phyloP scores from a whole-genome alignment of 192 early-diverging fungal species.

The Rhizoclosmatium globosum region DNA sequence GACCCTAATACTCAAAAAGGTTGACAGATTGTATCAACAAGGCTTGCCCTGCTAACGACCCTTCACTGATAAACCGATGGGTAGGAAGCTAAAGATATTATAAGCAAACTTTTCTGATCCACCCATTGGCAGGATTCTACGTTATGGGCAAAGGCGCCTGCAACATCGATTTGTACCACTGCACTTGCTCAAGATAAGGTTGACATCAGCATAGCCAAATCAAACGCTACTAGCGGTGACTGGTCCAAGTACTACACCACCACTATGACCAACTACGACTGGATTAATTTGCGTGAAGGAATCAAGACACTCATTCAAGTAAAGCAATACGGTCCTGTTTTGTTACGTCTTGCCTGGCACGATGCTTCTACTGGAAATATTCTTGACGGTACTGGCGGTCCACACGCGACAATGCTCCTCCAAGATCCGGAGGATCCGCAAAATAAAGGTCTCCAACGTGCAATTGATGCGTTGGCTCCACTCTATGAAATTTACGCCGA shows the following conservation, averaged over 20 bases:
- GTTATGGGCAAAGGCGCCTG: no score
- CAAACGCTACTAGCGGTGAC: neutral
- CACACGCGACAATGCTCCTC: neutral
- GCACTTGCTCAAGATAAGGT: no score
- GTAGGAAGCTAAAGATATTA: no score
- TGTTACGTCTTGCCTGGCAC: slow-evolving; percentile 8
- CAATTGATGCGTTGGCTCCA: neutral
- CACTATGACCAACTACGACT: neutral
- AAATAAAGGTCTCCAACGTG: neutral
- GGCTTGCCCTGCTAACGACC: no score
- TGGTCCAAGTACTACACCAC: neutral
- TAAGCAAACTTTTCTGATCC: no score
- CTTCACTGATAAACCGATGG: no score
- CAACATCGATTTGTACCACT: no score
- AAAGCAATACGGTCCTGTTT: neutral
- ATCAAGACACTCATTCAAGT: neutral
- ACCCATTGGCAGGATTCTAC: no score
- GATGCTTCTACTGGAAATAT: neutral
- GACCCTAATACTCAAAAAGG: no score
- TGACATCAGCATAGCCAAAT: no score
- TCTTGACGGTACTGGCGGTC: neutral
- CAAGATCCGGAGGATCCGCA: neutral
- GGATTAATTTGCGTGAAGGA: neutral
- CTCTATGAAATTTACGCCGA: neutral
- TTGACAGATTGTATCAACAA: no score